phyloP scores from a whole-genome alignment of 306 rosid species.

The Vigna nakashimae region DNA sequence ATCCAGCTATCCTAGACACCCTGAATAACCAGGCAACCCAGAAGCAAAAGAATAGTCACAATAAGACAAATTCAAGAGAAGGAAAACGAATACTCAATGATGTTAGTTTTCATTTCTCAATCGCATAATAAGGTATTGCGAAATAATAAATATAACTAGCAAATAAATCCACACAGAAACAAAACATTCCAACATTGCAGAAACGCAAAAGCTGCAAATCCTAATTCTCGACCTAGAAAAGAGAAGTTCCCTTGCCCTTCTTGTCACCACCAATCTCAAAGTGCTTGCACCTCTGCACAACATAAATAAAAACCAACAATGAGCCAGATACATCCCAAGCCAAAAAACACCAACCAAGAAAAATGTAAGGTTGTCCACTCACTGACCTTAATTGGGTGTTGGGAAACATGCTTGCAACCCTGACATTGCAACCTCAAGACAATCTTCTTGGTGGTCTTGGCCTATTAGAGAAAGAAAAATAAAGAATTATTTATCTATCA shows the following conservation, averaged over 20 bases:
- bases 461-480: slow-evolving; percentile 38
- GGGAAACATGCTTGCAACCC: slow-evolving; percentile 66
- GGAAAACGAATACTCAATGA: slow-evolving; percentile 17
- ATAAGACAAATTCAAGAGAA: neutral
- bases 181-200: slow-evolving; percentile 29
- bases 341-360: neutral
- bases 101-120: slow-evolving; percentile 25
- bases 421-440: slow-evolving; percentile 68
- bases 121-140: slow-evolving; percentile 11
- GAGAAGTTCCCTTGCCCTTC: slow-evolving; percentile 70
- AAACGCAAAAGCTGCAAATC: slow-evolving; percentile 19
- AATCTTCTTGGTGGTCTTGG: slow-evolving; percentile 66
- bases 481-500: neutral
- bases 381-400: slow-evolving; percentile 60
- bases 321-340: neutral
- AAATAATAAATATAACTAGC: slow-evolving; percentile 33
- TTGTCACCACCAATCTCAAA: slow-evolving; percentile 71
- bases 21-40: neutral
- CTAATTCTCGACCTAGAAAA: slow-evolving; percentile 49
- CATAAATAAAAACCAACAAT: slow-evolving; percentile 2
- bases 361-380: neutral
- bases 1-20: neutral
- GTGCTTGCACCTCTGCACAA: slow-evolving; percentile 69
- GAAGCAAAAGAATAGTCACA: neutral
- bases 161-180: slow-evolving; percentile 44